Evolutionary conservation across 306 rosid genomes (phyloP), one percentile per base, ranked within the genome.

Genomic region (Cicer pinnatifidum): DNA sequence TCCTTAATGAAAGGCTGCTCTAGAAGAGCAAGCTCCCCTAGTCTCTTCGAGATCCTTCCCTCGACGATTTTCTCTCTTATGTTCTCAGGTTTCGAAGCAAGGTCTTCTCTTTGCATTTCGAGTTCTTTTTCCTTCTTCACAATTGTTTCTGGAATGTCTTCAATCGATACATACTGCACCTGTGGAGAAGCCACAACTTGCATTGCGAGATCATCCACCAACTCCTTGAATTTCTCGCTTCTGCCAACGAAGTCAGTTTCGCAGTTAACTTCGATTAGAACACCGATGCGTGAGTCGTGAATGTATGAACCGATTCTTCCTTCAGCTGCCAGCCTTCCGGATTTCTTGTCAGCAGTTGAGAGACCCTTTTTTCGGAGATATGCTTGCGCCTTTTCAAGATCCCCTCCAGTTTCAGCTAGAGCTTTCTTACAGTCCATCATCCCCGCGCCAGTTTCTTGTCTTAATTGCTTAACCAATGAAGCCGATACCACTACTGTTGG

Each of bases 391-490:
- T 92, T 90, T 80, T 92, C 91, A 54, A 92, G 88, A 75, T 92
- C 97, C n/a, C 97, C 97, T 80, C 87, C 96, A 9, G 93, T 86
- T 87, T 90, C 99, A 33, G 99, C 81, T 54, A 92, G 93, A 72
- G 97, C 97, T 85, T 87, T 95, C 97, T 95, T 95, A 78, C 99
- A 95, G 78, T 95, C 97, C 97, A 95, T 95, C 99, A 95, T 95
- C 75, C 97, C 99, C 3, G 97, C 99, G 80, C 97, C 99, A 3
- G 97, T 90, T 85, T 95, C 99, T 67, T 92, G 97, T 16, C 99
- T 83, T 51, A 95, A 80, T 76, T 91, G 91, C 79, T 95, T 95
- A 69, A 90, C 99, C 87, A 95, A 82, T 58, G 87, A 72, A 0
- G 97, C 96, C 4, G 97, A 90, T 60, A 95, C 64, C 1, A 83